A percentile compares a stretch with the other conserved stretches of the same genome.
phyloP scores from a whole-genome alignment of 768 basidiomycete genomes.

The Hypholoma fasciculare region DNA sequence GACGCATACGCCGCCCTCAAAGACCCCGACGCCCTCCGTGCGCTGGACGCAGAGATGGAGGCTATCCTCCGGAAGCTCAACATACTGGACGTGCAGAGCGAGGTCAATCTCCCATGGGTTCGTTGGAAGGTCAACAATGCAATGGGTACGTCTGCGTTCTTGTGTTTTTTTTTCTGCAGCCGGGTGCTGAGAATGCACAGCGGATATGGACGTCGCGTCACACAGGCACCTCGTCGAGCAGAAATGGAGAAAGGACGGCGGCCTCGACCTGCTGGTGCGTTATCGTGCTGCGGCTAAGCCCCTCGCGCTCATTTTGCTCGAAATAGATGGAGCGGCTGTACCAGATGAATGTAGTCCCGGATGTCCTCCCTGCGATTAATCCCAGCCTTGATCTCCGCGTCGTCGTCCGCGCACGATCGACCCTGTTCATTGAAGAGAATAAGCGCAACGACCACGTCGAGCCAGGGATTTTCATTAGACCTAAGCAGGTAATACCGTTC shows the following conservation, averaged over 20 bases:
- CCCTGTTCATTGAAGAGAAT: conserved; percentile 29
- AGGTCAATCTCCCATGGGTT: conserved; percentile 81
- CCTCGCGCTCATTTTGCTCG: background rate
- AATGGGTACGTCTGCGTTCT: conserved; percentile 61
- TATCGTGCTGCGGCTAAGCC: background rate
- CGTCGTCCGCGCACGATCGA: conserved; percentile 36
- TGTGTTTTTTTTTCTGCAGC: background rate
- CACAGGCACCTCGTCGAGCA: conserved; percentile 84
- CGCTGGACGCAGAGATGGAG: conserved; percentile 39
- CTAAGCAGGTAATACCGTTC: conserved; percentile 60
- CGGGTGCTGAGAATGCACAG: conserved; percentile 31
- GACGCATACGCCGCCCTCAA: conserved; percentile 19
- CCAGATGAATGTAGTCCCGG: conserved; percentile 91
- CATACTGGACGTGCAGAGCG: conserved; percentile 76
- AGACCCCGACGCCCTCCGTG: conserved; percentile 14
- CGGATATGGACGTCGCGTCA: conserved; percentile 64
- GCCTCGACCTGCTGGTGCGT: conserved; percentile 80
- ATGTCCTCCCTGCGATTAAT: conserved; percentile 70
- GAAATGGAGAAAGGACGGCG: conserved; percentile 83
- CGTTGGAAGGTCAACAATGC: conserved; percentile 79
- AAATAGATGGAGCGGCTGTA: conserved; percentile 88
- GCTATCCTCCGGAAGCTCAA: conserved; percentile 47
- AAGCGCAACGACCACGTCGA: conserved; percentile 51
- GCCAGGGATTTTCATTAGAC: conserved; percentile 67
- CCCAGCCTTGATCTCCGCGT: conserved; percentile 78